These are phyloP conservation scores for Fusarium luffae DNA, from an alignment of 2,329 filamentous ascomycete genomes.

Conservation along the genomic window DNA sequence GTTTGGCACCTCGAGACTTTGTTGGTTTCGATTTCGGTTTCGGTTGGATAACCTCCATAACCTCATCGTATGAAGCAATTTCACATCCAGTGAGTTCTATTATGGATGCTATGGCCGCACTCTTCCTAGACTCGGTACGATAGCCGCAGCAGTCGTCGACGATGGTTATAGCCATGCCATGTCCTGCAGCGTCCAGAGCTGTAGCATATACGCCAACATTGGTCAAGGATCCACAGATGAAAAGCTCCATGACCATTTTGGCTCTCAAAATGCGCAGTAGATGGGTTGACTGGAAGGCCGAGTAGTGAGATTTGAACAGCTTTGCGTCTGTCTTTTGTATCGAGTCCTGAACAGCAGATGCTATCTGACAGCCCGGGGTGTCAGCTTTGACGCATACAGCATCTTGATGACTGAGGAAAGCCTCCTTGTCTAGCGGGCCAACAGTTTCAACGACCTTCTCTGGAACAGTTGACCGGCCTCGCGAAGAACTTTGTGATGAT, in stretches of 20 bases:
- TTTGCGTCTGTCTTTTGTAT: conserved; percentile 62
- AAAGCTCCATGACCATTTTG: conserved; percentile 89
- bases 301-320: conserved; percentile 82
- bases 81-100: conserved; percentile 79
- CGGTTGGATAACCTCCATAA: conserved; percentile 57
- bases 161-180: conserved; percentile 88
- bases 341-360: conserved; percentile 54
- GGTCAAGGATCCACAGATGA: conserved; percentile 85
- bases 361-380: conserved; percentile 60
- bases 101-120: conserved; percentile 76
- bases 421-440: conserved; percentile 52
- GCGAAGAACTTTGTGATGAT: conserved; percentile 16
- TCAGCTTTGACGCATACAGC: conserved; percentile 58
- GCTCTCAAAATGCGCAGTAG: conserved; percentile 82
- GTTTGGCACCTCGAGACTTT: conserved; percentile 10
- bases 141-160: conserved; percentile 91
- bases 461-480: conserved; percentile 26
- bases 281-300: conserved; percentile 80
- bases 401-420: conserved; percentile 58
- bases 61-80: conserved; percentile 67
- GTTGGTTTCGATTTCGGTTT: conserved; percentile 27
- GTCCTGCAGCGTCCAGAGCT: conserved; percentile 86
- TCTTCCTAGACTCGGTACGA: conserved; percentile 74
- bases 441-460: conserved; percentile 15
- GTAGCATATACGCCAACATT: conserved; percentile 94